Evolutionary conservation across 768 basidiomycete genomes (phyloP).

Genomic region (Leccinum subgranulosum): DNA sequence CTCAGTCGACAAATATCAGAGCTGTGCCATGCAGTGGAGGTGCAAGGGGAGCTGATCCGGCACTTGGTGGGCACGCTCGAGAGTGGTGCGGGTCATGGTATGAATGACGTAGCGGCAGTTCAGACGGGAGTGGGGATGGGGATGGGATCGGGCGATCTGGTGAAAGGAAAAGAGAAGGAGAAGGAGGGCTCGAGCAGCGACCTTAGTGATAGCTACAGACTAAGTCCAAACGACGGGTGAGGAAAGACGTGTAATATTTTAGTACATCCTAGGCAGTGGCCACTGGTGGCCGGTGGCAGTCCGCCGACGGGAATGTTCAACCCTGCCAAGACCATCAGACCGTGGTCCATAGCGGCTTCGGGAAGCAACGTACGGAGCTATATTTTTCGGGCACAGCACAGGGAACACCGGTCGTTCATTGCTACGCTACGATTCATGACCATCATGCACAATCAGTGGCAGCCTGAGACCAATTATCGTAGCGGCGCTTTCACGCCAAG

Average conservation of each 20-base stretch:
- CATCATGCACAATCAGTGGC: too few species aligned
- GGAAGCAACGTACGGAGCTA: too few species aligned
- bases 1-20: conserved; percentile 63
- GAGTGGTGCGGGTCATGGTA: not conserved
- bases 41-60: conserved; percentile 52
- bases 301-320: too few species aligned
- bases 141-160: not conserved
- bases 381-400: too few species aligned
- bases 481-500: too few species aligned
- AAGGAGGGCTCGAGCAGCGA: not conserved
- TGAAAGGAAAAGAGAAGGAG: conserved; percentile 17
- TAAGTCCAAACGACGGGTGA: not conserved
- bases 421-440: too few species aligned
- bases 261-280: too few species aligned
- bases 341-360: too few species aligned
- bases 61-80: conserved; percentile 21
- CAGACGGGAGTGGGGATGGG: not conserved
- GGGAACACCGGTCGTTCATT: too few species aligned
- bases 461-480: too few species aligned
- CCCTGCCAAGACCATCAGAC: too few species aligned
- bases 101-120: not conserved
- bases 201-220: not conserved
- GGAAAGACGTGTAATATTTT: not conserved
- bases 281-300: too few species aligned
- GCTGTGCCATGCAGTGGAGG: conserved; percentile 52